Conservation (phyloP, 75 land plant species). For the Larix kaempferi region DNA sequence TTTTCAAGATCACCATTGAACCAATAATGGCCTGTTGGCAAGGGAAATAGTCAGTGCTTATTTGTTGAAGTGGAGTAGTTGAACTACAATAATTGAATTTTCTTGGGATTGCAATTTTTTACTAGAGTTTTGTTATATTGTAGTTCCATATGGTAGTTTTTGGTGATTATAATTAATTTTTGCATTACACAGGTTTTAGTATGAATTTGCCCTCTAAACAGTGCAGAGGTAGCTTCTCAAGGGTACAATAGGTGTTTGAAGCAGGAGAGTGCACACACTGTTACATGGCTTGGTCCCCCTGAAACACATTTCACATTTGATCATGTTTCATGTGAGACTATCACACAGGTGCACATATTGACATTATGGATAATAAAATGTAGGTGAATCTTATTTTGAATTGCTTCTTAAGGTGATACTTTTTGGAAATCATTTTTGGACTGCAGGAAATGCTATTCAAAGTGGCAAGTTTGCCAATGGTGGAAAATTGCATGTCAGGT, state of each 20-base stretch:
- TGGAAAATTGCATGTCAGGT: conserved; percentile 96
- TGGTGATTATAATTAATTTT: conserved; percentile 2
- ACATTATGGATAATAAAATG: not conserved
- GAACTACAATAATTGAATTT: too few species aligned
- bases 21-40: too few species aligned
- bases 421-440: conserved; percentile 8
- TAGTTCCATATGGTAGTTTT: not conserved
- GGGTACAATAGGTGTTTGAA: conserved; percentile 81
- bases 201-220: conserved; percentile 75
- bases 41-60: not conserved
- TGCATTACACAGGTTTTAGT: conserved; percentile 70
- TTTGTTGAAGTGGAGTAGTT: not conserved
- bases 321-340: conserved; percentile 90
- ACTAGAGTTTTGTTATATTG: too few species aligned
- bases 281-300: conserved; percentile 90
- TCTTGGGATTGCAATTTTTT: too few species aligned
- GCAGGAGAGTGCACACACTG: conserved; percentile 77
- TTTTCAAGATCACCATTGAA: too few species aligned
- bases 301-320: conserved; percentile 91
- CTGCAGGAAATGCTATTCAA: conserved; percentile 83
- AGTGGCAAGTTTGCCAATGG: conserved; percentile 92
- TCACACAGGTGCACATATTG: conserved; percentile 62
- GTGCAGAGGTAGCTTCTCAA: conserved; percentile 44
- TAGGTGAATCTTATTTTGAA: not conserved
- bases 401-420: not conserved